Evolutionary conservation across 352 stramenopile species (phyloP), one percentile per base, ranked within the genome.

Genomic region (Pythium monospermum): DNA sequence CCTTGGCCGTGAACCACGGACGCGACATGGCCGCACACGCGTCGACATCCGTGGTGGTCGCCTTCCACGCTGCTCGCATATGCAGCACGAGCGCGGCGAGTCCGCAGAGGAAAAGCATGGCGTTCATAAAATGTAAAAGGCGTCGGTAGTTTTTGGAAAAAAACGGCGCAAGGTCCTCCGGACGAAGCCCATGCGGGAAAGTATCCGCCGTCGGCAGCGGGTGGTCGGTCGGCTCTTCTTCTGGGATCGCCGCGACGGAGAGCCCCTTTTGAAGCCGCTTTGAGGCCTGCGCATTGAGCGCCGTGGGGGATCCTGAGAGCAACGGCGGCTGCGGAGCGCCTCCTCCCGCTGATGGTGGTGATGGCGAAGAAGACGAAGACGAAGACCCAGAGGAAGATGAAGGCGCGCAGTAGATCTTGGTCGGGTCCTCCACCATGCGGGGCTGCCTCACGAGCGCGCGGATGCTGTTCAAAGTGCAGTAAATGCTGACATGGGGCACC

Each of bases 1-100:
- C 55, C 22, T 76, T 66, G 23, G 45, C 53, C 13, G 53, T 57
- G 22, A 83, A 66, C 71, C 68, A 83, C 12, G 66, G 64, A 13
- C 59, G 55, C 38, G 76, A 66, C 5, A 22, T 37, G 22, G 74
- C 59, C 10, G 57, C 27, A 35, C 71, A 83, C n/a, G 52, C 38
- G 1, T 38, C 6, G 1, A 56, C 37, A 0, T 47, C 23, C 4
- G 47, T 43, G 12, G 19, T 57, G 23, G 46, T 54, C 0, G 38
- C 38, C 6, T 12, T 43, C 23, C 27, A 48, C 19, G 35, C 30
- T 1, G 43, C 51, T 4, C 1, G 10, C 11, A 74, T 2, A 42
- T 73, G 66, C 8, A 67, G 15, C 39, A 23, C 28, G 30, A 59
- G 28, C 31, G 61, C 21, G 36, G 50, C 35, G 43, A 41, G 23